Evolutionary conservation across 768 basidiomycete species (phyloP), one percentile per base, ranked within the genome.

Genomic region (Auricularia sp.): DNA sequence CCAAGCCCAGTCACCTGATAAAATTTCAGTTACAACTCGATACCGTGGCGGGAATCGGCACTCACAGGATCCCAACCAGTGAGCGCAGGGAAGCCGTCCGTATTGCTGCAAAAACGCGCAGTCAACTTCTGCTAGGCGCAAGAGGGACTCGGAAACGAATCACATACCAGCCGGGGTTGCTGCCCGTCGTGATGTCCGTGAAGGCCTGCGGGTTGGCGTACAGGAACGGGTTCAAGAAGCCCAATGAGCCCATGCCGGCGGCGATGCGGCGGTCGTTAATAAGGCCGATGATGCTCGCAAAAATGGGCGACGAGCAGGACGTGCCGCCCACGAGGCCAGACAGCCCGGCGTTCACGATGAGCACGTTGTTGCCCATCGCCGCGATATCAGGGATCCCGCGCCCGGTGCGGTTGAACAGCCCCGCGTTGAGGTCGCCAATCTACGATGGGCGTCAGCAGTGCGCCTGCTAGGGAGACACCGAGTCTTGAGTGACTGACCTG

Each of bases 191-290:
- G 66, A 78, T 72, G 63, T 77, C 75, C 61, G 67, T 75, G 62
- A 77, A 65, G 18, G 72, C 73, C 23, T 58, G 66, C 6, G 71
- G 65, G 39, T 66, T 62, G 3, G 62, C 47, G 63, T 77, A 76
- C 65, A 77, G 64, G 71, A 73, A 75, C 43, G 76, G 75, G 69
- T 77, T 77, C 65, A 77, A 64, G 70, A 75, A 77, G 2, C 76
- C 76, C 33, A 77, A 70, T 11, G 69, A 64, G 12, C 65, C 42
- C 64, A 71, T 71, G 51, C 74, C 74, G 5, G 67, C 66, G 11
- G 71, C 70, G 36, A 71, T 62, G 36, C 75, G 75, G 51, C 69
- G 58, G 67, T 73, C 76, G 63, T 76, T 78, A 35, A 77, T 64
- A 34, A 78, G 70, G 42, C 72, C 61, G 64, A 77, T 66, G 61